Evolutionary conservation across 2,329 filamentous ascomycete genomes (phyloP), one percentile per base, ranked within the genome.

Genomic region (Microcyclospora tardicrescens): DNA sequence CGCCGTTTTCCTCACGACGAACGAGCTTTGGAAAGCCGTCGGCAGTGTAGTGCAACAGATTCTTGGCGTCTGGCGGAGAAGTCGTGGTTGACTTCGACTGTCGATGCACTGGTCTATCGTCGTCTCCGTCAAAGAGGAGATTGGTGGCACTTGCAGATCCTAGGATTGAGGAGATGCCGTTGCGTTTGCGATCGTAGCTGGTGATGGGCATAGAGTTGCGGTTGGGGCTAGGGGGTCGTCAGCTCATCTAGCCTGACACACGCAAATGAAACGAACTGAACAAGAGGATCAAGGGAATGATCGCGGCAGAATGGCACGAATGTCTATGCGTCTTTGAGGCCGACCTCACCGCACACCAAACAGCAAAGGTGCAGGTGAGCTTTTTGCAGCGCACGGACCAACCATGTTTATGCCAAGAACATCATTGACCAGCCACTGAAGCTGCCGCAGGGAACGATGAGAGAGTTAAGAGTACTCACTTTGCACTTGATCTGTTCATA

Each of bases 161-260:
- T 41, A 93, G 60, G 51, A 77, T 60, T 16, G 63, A 60, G 32
- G 59, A 57, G 31, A 67, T 54, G 40, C 68, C 66, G 48, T 79
- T 77, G 55, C 81, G 77, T 51, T 77, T 64, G 45, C 79, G 74
- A 48, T 80, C 75, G 48, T 78, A 75, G 43, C 73, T 73, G 35
- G 81, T 84, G 37, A 89, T 82, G 27, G 89, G 89, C 82, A 95
- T 87, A 4, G 89, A 95, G 62, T 93, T 93, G 47, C 89, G 81
- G 59, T 94, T 93, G 43, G 80, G 71, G 49, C 84, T 93, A 51
- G 15, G 36, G 38, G 37, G 46, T 41, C 40, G 45, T 43, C 41
- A 37, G 42, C 56, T 43, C 8, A 24, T 24, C 19, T n/a, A 8
- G 19, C 8, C 8, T 8, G 19, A 24, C 5, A 24, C 19, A 24